These are phyloP conservation scores for Cutaneotrichosporon dermatis DNA, from an alignment of 1,284 basidiomycete species.

Conservation along the genomic window DNA sequence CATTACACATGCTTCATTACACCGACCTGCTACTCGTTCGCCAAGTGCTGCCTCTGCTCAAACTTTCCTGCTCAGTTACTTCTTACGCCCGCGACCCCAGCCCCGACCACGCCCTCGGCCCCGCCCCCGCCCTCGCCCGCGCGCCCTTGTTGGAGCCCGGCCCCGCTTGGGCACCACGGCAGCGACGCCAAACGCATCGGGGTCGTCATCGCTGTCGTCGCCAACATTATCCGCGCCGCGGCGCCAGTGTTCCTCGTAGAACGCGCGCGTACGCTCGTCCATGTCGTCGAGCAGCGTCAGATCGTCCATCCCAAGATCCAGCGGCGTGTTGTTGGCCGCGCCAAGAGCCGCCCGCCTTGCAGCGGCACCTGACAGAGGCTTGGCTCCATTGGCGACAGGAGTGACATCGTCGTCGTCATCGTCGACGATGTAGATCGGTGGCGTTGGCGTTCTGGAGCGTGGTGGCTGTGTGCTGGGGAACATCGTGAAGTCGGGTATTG, in stretches of 20 bases:
- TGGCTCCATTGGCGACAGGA: neutral
- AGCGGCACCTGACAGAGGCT: neutral
- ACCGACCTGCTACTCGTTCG: neutral
- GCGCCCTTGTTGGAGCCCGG: neutral
- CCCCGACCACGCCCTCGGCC: neutral
- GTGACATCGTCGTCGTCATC: neutral
- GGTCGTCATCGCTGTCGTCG: conserved; percentile 2
- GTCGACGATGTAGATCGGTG: neutral
- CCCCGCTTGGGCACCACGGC: conserved; percentile 3
- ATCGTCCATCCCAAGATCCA: conserved; percentile 1
- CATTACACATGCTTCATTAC: no score
- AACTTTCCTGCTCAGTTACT: neutral
- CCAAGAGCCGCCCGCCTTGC: neutral
- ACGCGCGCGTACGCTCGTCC: conserved; percentile 19
- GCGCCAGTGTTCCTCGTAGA: conserved; percentile 39
- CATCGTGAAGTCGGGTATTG: conserved; percentile 11
- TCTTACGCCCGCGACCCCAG: neutral
- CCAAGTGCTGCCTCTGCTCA: no score
- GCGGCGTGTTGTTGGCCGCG: neutral
- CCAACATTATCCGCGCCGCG: conserved; percentile 24
- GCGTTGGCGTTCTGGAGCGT: neutral
- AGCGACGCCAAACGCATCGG: conserved; percentile 2
- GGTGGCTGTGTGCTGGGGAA: conserved; percentile 8
- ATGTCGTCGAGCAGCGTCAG: conserved; percentile 24
- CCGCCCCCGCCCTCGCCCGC: conserved; percentile 1